Evolutionary conservation across 305 asterid genomes (phyloP), one percentile per base, ranked within the genome.

Genomic region (Fraxinus xanthoxyloides): DNA sequence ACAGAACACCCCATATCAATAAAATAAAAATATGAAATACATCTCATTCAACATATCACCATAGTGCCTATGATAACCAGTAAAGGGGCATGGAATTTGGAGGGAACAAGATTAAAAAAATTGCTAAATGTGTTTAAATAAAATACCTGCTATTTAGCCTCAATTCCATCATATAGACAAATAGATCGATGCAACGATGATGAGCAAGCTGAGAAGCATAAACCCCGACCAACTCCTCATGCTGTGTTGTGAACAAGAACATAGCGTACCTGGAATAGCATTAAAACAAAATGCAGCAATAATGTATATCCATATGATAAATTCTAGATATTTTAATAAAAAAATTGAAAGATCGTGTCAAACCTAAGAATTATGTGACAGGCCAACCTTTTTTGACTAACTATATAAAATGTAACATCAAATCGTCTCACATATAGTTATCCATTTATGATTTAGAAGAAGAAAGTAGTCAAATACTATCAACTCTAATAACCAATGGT

Each of bases 101-200:
- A 80, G 74, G 26, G 76, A 31, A 12, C 35, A 61, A 36, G 28
- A 76, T 56, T 61, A 8, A 76, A 77, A 79, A 59, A 26, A 40
- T 31, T 38, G 83, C 63, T 72, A 40, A 69, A 34, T 26, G 74
- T 46, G 21, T 82, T 36, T 9, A 63, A 73, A 86, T 23, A 51
- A 65, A 77, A 76, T 80, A 95, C 99, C 99, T 94, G 99, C 98
- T 94, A 87, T 91, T 90, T 82, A 94, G 94, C 87, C 99, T 91
- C 87, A 94, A 87, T 87, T 96, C 99, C 99, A 96, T 96, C 99
- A 96, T 96, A 87, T 94, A 98, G 86, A 94, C 95, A 91, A 91
- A 96, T 63, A 96, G 98, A 89, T 96, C 97, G 81, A 94, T 87
- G 86, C 99, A 96, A 70, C 97, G 98, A 93, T 94, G 97, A 28